Base-by-base conservation (phyloP, 2,329 filamentous ascomycete genomes). In the Colletotrichum sp. region DNA sequence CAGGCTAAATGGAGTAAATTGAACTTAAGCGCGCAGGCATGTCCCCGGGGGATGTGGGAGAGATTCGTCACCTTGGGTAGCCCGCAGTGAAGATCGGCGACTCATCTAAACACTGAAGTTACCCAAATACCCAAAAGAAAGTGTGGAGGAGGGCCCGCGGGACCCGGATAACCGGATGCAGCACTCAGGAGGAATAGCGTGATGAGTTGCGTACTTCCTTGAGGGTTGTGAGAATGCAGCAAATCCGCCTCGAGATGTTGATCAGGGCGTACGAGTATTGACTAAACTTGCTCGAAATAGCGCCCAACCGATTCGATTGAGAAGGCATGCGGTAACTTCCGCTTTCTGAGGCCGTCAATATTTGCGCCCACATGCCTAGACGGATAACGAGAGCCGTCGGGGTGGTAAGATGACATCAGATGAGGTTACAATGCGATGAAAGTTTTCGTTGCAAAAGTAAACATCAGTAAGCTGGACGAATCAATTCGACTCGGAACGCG, bases 391-490 rank as follows among this genome's bases (percentile, higher is more conserved):
- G n/a, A 5, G n/a, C 44, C 44, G 44, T 21, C 44, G 3, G 1
- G 6, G n/a, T 0, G 10, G n/a, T 13, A 13, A 13, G 6, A 13
- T 52, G 44, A 21, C n/a, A 52, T 0, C 10, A 21, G 10, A 0
- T 52, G n/a, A 52, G 10, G n/a, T 21, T 13, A 24, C 44, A 52
- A 52, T 24, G 44, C 10, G 3, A 52, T 21, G 10, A 21, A 2
- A 13, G 12, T 5, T 13, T 52, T 1, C 10, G 44, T 13, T 52
- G 44, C n/a, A 52, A 21, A 13, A 24, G n/a, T 0, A 13, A 52
- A 52, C 3, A 0, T 52, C 1, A 1, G 44, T 52, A 21, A 2
- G 0, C 6, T 52, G n/a, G n/a, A 13, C 10, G n/a, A 21, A 21
- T 21, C 6, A 52, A 21, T 7, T 21, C 0, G 0, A 13, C 1